phyloP scores from a whole-genome alignment of 208 protist species.

The Trypanosoma rangeli region DNA sequence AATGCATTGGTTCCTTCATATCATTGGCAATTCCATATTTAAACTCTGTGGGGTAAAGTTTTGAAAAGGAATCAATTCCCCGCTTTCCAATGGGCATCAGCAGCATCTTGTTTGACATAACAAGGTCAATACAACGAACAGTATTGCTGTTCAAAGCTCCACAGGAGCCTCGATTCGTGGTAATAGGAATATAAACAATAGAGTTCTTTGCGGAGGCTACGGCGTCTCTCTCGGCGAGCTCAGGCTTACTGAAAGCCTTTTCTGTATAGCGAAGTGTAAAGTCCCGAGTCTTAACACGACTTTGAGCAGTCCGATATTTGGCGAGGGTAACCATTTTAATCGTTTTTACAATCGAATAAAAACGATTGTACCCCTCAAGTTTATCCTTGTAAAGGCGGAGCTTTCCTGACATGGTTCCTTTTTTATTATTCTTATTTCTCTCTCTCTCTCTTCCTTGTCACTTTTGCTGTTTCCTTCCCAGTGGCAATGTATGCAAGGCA shows the following conservation, averaged over 20 bases:
- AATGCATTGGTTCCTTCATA: constrained; percentile 90
- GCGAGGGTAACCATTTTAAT: constrained; percentile 93
- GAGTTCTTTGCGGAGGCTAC: constrained; percentile 38
- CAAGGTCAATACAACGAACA: constrained; percentile 56
- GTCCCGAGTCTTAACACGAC: constrained; percentile 82
- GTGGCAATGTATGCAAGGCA: constrained; percentile 3
- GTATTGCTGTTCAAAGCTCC: constrained; percentile 89
- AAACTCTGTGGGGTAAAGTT: constrained; percentile 80
- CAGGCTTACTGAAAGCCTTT: constrained; percentile 83
- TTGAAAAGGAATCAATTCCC: constrained; percentile 82
- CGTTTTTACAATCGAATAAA: constrained; percentile 92
- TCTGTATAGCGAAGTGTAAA: constrained; percentile 89
- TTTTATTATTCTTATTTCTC: constrained; percentile 7
- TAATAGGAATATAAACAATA: constrained; percentile 82
- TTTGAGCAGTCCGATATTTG: constrained; percentile 79
- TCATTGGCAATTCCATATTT: constrained; percentile 85
- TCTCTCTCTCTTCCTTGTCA: not conserved
- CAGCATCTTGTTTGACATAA: constrained; percentile 49
- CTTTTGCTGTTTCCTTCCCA: not conserved
- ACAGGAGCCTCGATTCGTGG: constrained; percentile 89
- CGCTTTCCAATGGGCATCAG: constrained; percentile 85
- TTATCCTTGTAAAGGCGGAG: constrained; percentile 92
- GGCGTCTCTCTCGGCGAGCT: constrained; percentile 31
- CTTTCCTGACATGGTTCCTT: constrained; percentile 81
- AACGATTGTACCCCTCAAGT: constrained; percentile 90